phyloP scores from a whole-genome alignment of 1,284 basidiomycete genomes.

The Ustilago bromivora region DNA sequence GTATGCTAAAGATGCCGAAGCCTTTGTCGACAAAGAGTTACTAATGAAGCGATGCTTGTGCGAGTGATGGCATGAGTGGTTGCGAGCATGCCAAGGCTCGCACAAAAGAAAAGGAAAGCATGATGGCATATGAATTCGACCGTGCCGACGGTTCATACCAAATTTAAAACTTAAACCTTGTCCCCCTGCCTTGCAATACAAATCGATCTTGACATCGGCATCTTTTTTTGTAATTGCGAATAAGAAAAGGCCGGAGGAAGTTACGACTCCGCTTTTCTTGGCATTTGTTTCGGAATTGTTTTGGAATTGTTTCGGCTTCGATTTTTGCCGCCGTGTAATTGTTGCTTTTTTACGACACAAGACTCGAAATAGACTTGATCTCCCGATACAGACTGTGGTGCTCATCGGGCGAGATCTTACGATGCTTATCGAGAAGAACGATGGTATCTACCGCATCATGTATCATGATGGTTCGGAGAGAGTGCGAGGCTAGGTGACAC shows the following conservation, averaged over 20 bases:
- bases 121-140: not conserved
- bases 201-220: not conserved
- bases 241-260: not conserved
- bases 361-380: not conserved
- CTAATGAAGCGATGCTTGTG: too few species aligned
- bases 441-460: not conserved
- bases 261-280: slow-evolving; percentile 15
- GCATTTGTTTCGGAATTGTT: not conserved
- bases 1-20: too few species aligned
- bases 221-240: not conserved
- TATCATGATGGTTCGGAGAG: too few species aligned
- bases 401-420: not conserved
- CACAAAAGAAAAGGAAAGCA: not conserved
- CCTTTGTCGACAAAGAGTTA: too few species aligned
- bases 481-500: slow-evolving; percentile 13
- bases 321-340: not conserved
- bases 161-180: not conserved
- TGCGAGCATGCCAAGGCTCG: not conserved
- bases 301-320: not conserved
- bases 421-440: not conserved
- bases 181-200: not conserved
- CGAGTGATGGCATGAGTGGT: too few species aligned
- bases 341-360: not conserved
- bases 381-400: not conserved
- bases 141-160: slow-evolving; percentile 3